Conservation (phyloP, 2,329 filamentous ascomycete species). For the Cordyceps fumosorosea region DNA sequence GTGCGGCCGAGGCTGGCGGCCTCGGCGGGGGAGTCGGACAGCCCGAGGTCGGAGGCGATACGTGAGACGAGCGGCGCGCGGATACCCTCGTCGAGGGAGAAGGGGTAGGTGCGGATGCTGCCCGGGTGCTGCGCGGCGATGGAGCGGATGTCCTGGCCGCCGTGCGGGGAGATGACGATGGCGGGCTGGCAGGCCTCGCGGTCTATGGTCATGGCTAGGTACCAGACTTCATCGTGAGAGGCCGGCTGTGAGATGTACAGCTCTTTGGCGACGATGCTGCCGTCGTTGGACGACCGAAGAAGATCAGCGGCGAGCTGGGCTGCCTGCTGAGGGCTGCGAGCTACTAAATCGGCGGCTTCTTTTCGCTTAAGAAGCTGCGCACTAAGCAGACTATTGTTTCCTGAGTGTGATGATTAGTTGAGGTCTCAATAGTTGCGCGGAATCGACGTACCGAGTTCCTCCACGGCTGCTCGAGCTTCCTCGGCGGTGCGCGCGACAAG, state of each 20-base stretch:
- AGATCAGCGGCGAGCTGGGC: constrained; percentile 18
- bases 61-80: constrained; percentile 17
- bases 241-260: constrained; percentile 31
- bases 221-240: constrained; percentile 28
- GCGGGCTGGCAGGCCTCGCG: constrained; percentile 33
- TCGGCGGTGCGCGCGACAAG: constrained; percentile 16
- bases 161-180: constrained; percentile 28
- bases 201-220: constrained; percentile 36
- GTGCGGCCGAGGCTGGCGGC: constrained; percentile 17
- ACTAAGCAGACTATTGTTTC: constrained; percentile 21
- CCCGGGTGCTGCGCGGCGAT: constrained; percentile 12
- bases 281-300: constrained; percentile 9
- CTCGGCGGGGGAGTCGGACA: not conserved
- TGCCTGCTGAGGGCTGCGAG: constrained; percentile 15
- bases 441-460: constrained; percentile 19
- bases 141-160: constrained; percentile 15
- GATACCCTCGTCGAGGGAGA: constrained; percentile 24
- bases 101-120: constrained; percentile 17
- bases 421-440: not conserved
- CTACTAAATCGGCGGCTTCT: constrained; percentile 1
- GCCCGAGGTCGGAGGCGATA: constrained; percentile 12
- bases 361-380: constrained; percentile 21
- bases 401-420: constrained; percentile 11
- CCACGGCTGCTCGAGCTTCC: constrained; percentile 19
- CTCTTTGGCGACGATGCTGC: constrained; percentile 20